Conservation (phyloP, 345 rosid genomes). For the Aegle marmelos region DNA sequence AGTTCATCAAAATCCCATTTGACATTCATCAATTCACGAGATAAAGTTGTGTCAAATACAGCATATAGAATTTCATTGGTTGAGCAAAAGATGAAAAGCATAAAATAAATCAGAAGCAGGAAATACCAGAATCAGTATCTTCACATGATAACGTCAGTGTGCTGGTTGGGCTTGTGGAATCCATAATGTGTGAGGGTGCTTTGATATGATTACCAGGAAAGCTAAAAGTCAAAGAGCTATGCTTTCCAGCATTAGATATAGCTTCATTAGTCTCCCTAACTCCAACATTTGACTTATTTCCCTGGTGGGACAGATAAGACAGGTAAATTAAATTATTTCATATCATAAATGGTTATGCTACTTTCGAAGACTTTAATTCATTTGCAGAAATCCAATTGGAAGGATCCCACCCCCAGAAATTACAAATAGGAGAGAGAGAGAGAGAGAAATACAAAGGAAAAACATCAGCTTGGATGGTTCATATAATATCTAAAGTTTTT, state of each 20-base stretch:
- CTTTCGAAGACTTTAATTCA: not conserved
- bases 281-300: conserved; percentile 53
- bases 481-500: not conserved
- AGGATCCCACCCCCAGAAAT: not conserved
- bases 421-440: not conserved
- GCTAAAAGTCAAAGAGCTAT: conserved; percentile 42
- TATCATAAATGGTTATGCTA: not conserved
- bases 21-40: not conserved
- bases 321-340: not conserved
- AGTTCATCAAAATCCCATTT: conserved; percentile 2
- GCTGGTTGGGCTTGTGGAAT: conserved; percentile 80
- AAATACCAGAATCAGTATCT: conserved; percentile 86
- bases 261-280: conserved; percentile 43
- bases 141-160: conserved; percentile 66
- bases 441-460: not conserved
- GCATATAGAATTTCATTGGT: not conserved
- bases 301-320: conserved; percentile 33
- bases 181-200: conserved; percentile 55
- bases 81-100: not conserved
- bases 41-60: not conserved
- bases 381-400: not conserved
- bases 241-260: conserved; percentile 31
- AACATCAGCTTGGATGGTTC: not conserved
- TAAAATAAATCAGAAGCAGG: conserved; percentile 7
- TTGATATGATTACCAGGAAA: conserved; percentile 31